Base-by-base conservation (phyloP, 352 stramenopile genomes). In the Globisporangium okanoganense region DNA sequence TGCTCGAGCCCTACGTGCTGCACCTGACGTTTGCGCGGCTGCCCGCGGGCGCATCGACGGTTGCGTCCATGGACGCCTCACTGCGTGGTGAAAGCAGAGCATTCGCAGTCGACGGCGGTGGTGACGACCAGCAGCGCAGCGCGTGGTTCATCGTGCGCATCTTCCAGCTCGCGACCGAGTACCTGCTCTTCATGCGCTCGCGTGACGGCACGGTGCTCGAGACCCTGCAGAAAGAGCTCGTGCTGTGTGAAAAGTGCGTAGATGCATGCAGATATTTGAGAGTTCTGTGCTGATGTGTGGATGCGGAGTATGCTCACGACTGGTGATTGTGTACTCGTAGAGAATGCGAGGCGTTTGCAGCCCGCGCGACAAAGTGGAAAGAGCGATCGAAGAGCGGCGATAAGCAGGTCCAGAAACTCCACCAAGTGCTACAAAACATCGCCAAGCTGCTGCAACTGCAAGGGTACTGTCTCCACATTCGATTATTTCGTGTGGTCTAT, bases 101-200 rank as follows among this genome's bases (percentile, higher is more conserved):
- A 9, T 22, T 16, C 12, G 2, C 12, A 13, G 50, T n/a, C 18
- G 20, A 31, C 12, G 25, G 47, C 22, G 22, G 38, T 22, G 36
- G 44, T 14, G 50, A 49, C 25, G 62, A 54, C 18, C 44, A 62
- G 16, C 31, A 62, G 35, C 75, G 74, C 45, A 78, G 88, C 54
- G 78, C 71, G 38, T 92, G 83, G 83, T 87, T 88, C 67, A 24
- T 92, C 14, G 72, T 88, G 66, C 79, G 79, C 5, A 49, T 90
- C 38, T 52, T 93, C 27, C 83, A 93, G 66, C 64, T 93, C 40
- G 56, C 83, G 9, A 89, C 88, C 76, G 83, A 93, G 62, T 93
- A 85, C 67, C 31, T 93, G 56, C 75, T 91, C 13, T 93, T 80
- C 60, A 74, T 90, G 64, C 67, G 83, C 1, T 67, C 79, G 7